These are phyloP conservation scores for Aspergillus floridensis DNA, from an alignment of 2,329 filamentous ascomycete genomes.

Conservation along the genomic window DNA sequence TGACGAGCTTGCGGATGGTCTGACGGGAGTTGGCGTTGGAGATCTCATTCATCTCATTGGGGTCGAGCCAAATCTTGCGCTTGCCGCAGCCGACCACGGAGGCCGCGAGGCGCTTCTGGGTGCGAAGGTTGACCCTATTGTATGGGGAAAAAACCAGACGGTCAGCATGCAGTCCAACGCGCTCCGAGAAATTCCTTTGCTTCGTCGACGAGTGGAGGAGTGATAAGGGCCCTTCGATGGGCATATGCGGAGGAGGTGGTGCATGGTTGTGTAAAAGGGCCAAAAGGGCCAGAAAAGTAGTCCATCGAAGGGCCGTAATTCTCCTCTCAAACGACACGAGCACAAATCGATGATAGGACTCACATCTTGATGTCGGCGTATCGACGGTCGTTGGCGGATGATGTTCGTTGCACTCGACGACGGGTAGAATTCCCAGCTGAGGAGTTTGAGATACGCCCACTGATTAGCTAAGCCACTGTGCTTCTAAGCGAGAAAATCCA, in stretches of 20 bases:
- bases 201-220: conserved; percentile 1
- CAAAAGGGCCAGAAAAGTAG: conserved; percentile 6
- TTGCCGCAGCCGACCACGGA: conserved; percentile 98
- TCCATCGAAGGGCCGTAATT: conserved; percentile 21
- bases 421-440: conserved; percentile 38
- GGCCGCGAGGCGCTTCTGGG: conserved; percentile 99
- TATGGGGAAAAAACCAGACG: conserved; percentile 27
- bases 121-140: conserved; percentile 96
- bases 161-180: conserved; percentile 31
- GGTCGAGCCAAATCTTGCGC: conserved; percentile 99
- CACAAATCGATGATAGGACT: conserved; percentile 34
- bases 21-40: conserved; percentile 99
- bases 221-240: conserved; percentile 9
- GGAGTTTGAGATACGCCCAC: conserved; percentile 39
- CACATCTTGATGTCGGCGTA: conserved; percentile 48
- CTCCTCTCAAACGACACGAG: conserved; percentile 16
- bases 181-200: conserved; percentile 10
- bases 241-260: conserved; percentile 6
- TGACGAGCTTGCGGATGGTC: conserved; percentile 98
- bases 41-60: conserved; percentile 98
- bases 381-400: conserved; percentile 48
- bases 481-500: conserved; percentile 40
- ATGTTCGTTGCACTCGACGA: conserved; percentile 43
- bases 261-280: background rate
- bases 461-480: conserved; percentile 43